Base-by-base conservation (phyloP, 2,329 filamentous ascomycete genomes). In the Fusarium heterosporum region DNA sequence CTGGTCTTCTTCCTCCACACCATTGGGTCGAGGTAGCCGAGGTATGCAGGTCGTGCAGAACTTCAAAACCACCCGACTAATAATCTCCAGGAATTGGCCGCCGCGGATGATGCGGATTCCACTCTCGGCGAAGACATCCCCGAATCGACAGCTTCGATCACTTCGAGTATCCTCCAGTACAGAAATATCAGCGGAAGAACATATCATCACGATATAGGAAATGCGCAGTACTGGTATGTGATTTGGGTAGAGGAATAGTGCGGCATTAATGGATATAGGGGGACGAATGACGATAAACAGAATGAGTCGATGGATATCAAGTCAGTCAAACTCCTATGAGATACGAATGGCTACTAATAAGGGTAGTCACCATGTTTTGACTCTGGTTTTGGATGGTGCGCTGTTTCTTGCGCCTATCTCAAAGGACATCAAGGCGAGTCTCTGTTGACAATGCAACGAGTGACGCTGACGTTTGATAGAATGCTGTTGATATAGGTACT, bases 251-350 rank as follows among this genome's bases (percentile, higher is more conserved):
- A 16, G 1, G 2, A 6, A 8, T 2, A 3, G 41, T 17, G 1
- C 4, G 9, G 2, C 16, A 6, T 30, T n/a, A 30, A 66, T 12
- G n/a, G 1, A 1, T 6, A 0, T 2, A 69, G 65, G 65, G 66
- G 61, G 1, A 54, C 66, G 0, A 69, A 69, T 6, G 66, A 69
- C 14, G 62, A 69, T 6, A 55, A 52, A 2, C 66, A 69, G 16
- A 69, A 64, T 4, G 65, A 69, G 9, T 69, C 66, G 1, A 69
- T 69, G 66, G 65, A 69, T 2, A 68, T 69, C 16, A 66, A 69
- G 65, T 69, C 1, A 39, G 62, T 8, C 1, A 2, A 6, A 0
- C 1, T 1, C 8, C 0, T 3, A 0, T 0, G 7, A 1, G 0
- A 1, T 2, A 2, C 3, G 12, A 4, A 25, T 11, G 12, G 40